Base-by-base conservation (phyloP, 352 stramenopile genomes). In the Globisporangium lucens region DNA sequence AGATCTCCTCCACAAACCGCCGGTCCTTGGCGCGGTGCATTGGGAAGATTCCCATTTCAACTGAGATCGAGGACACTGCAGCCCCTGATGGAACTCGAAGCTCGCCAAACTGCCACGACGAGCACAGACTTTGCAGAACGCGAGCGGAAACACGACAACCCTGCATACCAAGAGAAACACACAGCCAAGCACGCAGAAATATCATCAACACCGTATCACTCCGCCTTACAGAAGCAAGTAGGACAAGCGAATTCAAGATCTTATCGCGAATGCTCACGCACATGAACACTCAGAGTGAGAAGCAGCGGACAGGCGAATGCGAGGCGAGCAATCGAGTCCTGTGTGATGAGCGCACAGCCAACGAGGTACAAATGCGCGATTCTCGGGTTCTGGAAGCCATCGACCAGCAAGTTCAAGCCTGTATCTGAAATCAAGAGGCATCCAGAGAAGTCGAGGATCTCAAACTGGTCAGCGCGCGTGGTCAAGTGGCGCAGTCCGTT, bases 21-120 rank as follows among this genome's bases (percentile, higher is more conserved):
- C 75, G 77, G 64, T 92, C 84, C 56, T 86, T 89, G 10, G 83
- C 86, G 3, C 86, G 74, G n/a, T 82, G 74, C n/a, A 73, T 73
- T 8, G 86, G 86, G 67, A 91, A 92, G 36, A 91, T 78, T 3
- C 82, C 86, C n/a, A 89, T 67, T 9, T 90, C 77, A 2, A 49
- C 59, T 20, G 56, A 49, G 30, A 47, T 66, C 3, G 66, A 70
- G 2, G 60, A 68, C 1, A 72, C 70, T 15, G 63, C 70, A 29
- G 61, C 57, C 22, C 71, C 63, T 12, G 67, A 57, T 3, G 74
- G 76, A 5, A 89, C 61, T 7, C 78, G 75, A 7, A 92, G 67
- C 29, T 79, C 75, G 0, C 73, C 80, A 61, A 92, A 87, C 22
- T 74, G 74, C 86, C 86, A 94, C 5, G 77, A 91, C 1, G 83